Evolutionary conservation across 495 filamentous ascomycete species (phyloP), one percentile per base, ranked within the genome.

Genomic region (Halenospora varia): DNA sequence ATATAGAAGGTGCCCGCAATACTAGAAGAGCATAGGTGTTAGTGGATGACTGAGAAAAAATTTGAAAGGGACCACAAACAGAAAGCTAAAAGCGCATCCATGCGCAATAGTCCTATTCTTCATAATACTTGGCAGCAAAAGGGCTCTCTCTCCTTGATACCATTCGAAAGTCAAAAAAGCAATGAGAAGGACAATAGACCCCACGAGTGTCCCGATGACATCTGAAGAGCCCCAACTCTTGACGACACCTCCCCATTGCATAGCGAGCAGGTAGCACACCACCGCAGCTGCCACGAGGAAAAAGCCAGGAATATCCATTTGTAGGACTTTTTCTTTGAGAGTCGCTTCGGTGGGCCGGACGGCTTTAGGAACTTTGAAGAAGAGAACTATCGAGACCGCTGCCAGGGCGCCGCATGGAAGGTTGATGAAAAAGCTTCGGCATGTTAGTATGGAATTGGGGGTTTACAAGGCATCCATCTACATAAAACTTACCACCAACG

Each of bases 211-310:
- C 0, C 77, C 78, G 50, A 92, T 86, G 59, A 92, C 83, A 15
- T 82, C 81, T 49, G 74, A 82, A 59, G 75, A 76, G 48, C 58
- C 64, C 90, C 90, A 94, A 0, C 69, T 57, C 57, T 93, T 88
- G 24, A 70, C 78, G 0, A 78, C 80, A 2, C 90, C 90, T 45
- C 89, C 90, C 91, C 90, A 96, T 66, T 94, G 89, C 19, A 96
- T 73, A 0, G 91, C 91, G 0, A 96, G 75, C n/a, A 95, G 68
- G 1, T 91, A 68, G 57, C 79, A 85, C 61, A 92, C 75, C 25
- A 95, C 80, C n/a, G 76, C 77, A 2, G 88, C 26, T 8, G 29
- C 18, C 10, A 53, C 39, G 19, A 49, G 15, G 3, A 52, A 24
- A 9, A 20, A 9, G 19, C 55, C 48, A 20, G 23, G 25, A 24